Conservation (phyloP, 1,284 basidiomycete species). For the Ceratobasidium sp. region DNA sequence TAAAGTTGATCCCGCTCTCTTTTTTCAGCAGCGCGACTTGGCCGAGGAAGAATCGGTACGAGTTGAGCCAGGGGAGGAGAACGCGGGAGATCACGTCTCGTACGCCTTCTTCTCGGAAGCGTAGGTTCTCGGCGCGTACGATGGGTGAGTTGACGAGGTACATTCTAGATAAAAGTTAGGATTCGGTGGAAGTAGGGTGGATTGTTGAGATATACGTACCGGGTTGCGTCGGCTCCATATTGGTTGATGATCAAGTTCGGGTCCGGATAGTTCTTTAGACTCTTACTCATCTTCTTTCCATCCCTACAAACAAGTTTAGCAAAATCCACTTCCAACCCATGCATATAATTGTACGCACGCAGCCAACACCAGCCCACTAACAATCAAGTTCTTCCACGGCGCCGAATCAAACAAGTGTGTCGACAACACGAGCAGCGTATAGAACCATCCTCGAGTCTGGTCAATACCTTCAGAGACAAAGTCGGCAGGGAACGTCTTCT, state of each 20-base stretch:
- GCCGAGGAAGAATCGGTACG: constrained; percentile 99
- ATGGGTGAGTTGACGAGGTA: constrained; percentile 99
- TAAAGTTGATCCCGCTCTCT: constrained; percentile 81
- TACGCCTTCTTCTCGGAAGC: constrained; percentile 98
- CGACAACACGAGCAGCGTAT: constrained; percentile 94
- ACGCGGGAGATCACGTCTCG: constrained; percentile 96
- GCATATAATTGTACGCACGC: constrained; percentile 68
- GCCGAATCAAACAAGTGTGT: constrained; percentile 94
- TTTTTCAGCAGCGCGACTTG: constrained; percentile 92
- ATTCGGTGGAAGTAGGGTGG: background rate
- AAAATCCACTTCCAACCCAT: background rate
- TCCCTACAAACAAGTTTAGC: constrained; percentile 67
- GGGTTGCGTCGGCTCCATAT: constrained; percentile 96
- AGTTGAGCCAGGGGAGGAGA: constrained; percentile 98
- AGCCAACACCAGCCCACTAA: constrained; percentile 95
- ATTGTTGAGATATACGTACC: constrained; percentile 62
- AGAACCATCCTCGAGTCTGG: constrained; percentile 99
- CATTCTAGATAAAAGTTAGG: constrained; percentile 70
- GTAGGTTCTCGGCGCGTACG: constrained; percentile 96
- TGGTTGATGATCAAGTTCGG: constrained; percentile 91
- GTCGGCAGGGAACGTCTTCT: constrained; percentile 93
- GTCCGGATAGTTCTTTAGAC: constrained; percentile 96
- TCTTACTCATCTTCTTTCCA: constrained; percentile 99
- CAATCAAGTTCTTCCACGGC: constrained; percentile 99
- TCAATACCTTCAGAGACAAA: constrained; percentile 98